Percentiles rank a stretch among this genome's conserved stretches.
These are phyloP conservation scores for Monosporascus sp. DNA, from an alignment of 2,329 filamentous ascomycete genomes.

Conservation along the genomic window DNA sequence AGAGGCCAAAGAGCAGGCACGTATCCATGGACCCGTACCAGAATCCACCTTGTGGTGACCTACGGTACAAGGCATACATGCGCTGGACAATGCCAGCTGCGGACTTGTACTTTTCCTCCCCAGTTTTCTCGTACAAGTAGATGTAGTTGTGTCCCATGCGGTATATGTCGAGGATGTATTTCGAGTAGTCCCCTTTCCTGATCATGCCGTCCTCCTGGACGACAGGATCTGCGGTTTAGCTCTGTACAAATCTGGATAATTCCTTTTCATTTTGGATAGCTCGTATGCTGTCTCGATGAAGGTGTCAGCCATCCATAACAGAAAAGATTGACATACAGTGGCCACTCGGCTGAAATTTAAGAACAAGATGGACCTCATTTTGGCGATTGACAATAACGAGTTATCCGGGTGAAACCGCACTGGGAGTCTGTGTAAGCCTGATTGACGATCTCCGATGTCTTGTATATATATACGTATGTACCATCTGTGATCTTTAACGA, in stretches of 20 bases:
- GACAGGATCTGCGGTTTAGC: constrained; percentile 38
- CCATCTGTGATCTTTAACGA: no score
- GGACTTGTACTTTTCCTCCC: constrained; percentile 41
- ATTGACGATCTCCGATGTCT: no score
- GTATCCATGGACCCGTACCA: not conserved
- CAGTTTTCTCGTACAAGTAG: constrained; percentile 41
- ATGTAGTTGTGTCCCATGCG: constrained; percentile 48
- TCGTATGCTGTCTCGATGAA: constrained; percentile 39
- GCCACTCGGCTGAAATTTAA: not conserved
- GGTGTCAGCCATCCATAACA: not conserved
- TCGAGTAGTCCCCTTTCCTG: constrained; percentile 38
- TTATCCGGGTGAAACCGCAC: no score
- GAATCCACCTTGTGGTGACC: constrained; percentile 18
- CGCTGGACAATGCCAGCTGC: constrained; percentile 41
- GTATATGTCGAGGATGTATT: constrained; percentile 48
- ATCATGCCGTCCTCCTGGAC: constrained; percentile 43
- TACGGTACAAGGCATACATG: constrained; percentile 44
- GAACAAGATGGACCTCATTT: not conserved
- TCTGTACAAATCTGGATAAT: constrained; percentile 40
- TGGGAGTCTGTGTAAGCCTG: no score
- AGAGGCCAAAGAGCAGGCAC: no score
- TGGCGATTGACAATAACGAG: not conserved
- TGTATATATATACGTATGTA: no score
- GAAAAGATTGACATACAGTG: not conserved
- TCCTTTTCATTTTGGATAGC: constrained; percentile 31